Base-by-base conservation (phyloP, 306 rosid species). In the Ormosia semicastrata region DNA sequence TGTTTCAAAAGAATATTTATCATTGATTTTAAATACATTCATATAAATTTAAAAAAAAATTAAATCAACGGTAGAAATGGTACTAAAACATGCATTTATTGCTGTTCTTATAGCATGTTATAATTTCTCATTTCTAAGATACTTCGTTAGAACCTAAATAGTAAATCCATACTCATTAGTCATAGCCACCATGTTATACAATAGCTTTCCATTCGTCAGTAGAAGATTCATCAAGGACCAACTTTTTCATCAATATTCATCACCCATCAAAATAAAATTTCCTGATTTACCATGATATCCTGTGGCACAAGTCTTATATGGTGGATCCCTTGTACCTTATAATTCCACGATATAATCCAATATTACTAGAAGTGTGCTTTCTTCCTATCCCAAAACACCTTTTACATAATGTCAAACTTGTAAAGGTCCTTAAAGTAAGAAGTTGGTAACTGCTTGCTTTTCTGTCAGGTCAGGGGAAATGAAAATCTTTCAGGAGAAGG, bases 401-500 rank as follows among this genome's bases (percentile, higher is more conserved):
- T 86, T 57, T 6, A 14, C 68, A 70, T 81, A 71, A 83, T 56
- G 83, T 78, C 88, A 89, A 88, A 87, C 85, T 78, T 75, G 71
- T 9, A 5, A 14, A 50, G 83, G 87, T 86, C 57, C 85, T 75
- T 41, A 87, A 90, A 82, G 88, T 86, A 76, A 70, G 68, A 52
- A 85, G 89, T 86, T 91, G 92, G 90, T 81, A 83, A 82, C 65
- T 62, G 79, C 83, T 84, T 76, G 64, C 87, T 79, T 88, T 81
- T 85, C 76, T 53, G 47, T 56, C 56, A 74, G 71, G 79, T 46
- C 30, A 82, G 7, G 59, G 58, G 40, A 81, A 43, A 32, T 13
- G 17, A 4, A 32, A 11, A 12, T 4, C 7, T 40, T 18, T 47
- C 8, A 33, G 4, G 41, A 68, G 15, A 17, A 53, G 7, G 46